These are phyloP conservation scores for Striga asiatica DNA, from an alignment of 257 asterid genomes.

Conservation along the genomic window DNA sequence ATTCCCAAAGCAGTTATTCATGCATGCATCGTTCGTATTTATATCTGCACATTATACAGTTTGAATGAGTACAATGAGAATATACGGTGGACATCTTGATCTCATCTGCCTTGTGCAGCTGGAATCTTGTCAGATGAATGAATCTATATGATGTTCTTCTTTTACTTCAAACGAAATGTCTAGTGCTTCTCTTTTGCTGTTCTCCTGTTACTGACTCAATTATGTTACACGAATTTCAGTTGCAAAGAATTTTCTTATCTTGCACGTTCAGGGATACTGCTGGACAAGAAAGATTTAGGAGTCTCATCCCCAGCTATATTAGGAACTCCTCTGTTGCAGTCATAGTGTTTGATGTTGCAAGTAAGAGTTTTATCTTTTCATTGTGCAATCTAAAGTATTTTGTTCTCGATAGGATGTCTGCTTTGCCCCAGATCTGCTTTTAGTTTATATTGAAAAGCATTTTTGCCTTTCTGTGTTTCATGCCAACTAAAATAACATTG, in stretches of 20 bases:
- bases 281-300: slow-evolving; percentile 89
- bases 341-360: slow-evolving; percentile 81
- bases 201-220: background rate
- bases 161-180: background rate
- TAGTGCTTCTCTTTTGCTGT: background rate
- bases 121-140: background rate
- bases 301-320: slow-evolving; percentile 87
- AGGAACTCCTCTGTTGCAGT: slow-evolving; percentile 92
- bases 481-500: slow-evolving; percentile 1
- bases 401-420: too few species aligned
- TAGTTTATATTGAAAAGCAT: background rate
- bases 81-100: slow-evolving; percentile 4
- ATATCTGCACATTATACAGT: background rate
- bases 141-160: background rate
- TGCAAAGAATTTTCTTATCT: slow-evolving; percentile 11
- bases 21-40: slow-evolving; percentile 6
- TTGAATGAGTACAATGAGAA: background rate
- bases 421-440: background rate
- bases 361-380: slow-evolving; percentile 28
- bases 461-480: background rate
- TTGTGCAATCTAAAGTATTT: background rate
- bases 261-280: slow-evolving; percentile 74
- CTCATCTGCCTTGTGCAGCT: background rate
- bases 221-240: slow-evolving; percentile 4
- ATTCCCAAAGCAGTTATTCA: slow-evolving; percentile 14